Conservation (phyloP, 176 grass and related monocot genomes). For the Lolium rigidum region DNA sequence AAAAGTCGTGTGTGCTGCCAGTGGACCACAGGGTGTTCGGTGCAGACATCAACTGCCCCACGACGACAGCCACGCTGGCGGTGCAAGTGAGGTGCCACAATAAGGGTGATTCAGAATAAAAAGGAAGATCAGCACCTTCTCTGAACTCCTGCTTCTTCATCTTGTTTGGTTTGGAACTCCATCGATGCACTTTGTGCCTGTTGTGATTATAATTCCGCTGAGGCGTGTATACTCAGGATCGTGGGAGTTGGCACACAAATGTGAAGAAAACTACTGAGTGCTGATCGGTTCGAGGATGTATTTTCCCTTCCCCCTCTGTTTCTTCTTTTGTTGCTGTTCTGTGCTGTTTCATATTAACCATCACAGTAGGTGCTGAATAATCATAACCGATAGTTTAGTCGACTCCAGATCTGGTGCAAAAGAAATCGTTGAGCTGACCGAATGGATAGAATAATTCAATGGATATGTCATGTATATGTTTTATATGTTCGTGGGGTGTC, state of each 20-base stretch:
- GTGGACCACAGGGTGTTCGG: slow-evolving; percentile 55
- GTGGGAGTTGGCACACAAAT: slow-evolving; percentile 34
- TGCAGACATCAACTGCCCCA: slow-evolving; percentile 61
- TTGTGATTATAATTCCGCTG: slow-evolving; percentile 19
- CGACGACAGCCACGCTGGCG: slow-evolving; percentile 64
- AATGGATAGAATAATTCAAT: slow-evolving; percentile 1
- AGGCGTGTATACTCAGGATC: slow-evolving; percentile 24
- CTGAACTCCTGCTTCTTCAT: neutral
- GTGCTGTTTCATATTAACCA: slow-evolving; percentile 43
- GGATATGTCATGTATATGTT: neutral
- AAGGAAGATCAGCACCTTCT: neutral
- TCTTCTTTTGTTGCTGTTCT: slow-evolving; percentile 7
- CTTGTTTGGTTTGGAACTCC: slow-evolving; percentile 33
- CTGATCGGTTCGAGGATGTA: slow-evolving; percentile 22
- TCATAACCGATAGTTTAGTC: slow-evolving; percentile 14
- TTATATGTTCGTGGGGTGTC: slow-evolving; percentile 1
- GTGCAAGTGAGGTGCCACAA: slow-evolving; percentile 69
- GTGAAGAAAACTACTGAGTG: slow-evolving; percentile 9
- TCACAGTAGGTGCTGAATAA: slow-evolving; percentile 43
- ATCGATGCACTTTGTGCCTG: neutral
- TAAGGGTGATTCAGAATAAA: slow-evolving; percentile 35
- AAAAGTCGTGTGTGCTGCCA: slow-evolving; percentile 57
- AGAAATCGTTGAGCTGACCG: neutral
- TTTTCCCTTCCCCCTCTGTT: neutral
- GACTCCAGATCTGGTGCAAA: neutral